Conservation (phyloP, 2,329 filamentous ascomycete species). For the Fusarium secorum region DNA sequence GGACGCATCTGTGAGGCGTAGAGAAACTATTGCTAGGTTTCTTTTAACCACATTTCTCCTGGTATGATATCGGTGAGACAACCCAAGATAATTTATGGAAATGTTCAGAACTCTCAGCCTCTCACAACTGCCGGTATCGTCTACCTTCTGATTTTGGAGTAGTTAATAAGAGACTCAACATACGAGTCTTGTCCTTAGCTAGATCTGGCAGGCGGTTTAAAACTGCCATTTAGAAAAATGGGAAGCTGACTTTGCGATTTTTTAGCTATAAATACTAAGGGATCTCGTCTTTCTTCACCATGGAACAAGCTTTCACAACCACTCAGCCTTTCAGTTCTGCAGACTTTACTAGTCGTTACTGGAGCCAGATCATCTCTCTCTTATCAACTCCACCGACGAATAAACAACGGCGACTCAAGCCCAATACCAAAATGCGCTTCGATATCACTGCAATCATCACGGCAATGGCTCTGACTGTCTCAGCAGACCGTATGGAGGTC, state of each 20-base stretch:
- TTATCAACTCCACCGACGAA: not conserved
- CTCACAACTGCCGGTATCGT: not conserved
- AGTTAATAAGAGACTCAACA: not conserved
- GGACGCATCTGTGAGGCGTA: not conserved
- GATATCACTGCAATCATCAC: not conserved
- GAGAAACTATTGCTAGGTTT: too few relatives aligned
- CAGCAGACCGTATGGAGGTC: not conserved
- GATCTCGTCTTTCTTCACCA: not conserved
- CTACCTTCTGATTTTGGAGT: not conserved
- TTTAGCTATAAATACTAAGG: not conserved
- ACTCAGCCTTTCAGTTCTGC: too few relatives aligned
- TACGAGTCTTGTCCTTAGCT: not conserved
- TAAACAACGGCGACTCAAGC: not conserved
- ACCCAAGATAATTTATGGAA: not conserved
- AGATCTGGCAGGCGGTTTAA: accelerated
- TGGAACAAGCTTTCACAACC: not conserved
- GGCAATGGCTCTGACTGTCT: not conserved
- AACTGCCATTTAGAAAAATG: accelerated
- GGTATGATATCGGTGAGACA: not conserved
- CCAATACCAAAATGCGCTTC: not conserved
- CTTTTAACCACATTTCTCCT: not conserved
- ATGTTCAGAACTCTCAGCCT: not conserved
- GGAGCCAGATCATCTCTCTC: not conserved
- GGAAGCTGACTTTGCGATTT: not conserved
- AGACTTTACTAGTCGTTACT: not conserved